Conservation (phyloP, 331 rosid species). For the Telfairia occidentalis region DNA sequence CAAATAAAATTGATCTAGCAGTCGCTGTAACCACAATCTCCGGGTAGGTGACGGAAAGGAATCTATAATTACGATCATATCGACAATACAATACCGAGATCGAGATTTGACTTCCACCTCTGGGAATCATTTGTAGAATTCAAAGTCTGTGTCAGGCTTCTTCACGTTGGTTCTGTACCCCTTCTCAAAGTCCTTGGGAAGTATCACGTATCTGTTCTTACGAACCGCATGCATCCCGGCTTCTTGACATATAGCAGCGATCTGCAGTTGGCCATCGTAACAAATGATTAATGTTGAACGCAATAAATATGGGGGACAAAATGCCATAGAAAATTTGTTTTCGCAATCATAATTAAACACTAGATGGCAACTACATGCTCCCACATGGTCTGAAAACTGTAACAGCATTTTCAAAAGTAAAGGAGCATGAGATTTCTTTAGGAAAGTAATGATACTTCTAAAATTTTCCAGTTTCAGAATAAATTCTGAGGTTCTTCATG, state of each 20-base stretch:
- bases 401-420: not conserved
- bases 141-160: conserved; percentile 97
- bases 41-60: not conserved
- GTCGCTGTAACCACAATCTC: not conserved
- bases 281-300: not conserved
- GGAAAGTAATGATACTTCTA: not conserved
- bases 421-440: not conserved
- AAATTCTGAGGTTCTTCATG: not conserved
- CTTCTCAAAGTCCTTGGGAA: conserved; percentile 96
- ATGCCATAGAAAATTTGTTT: not conserved
- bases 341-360: not conserved
- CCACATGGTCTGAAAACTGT: not conserved
- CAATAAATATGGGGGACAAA: not conserved
- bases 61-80: conserved; percentile 2
- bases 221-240: conserved; percentile 99
- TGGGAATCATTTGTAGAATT: conserved; percentile 71
- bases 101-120: not conserved
- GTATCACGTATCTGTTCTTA: conserved; percentile 83
- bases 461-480: not conserved
- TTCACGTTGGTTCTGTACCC: conserved; percentile 92
- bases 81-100: not conserved
- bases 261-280: conserved; percentile 34
- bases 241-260: conserved; percentile 93
- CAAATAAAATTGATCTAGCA: not conserved
- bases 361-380: not conserved